Percentiles rank a stretch among this genome's conserved stretches.
These are phyloP conservation scores for Moesziomyces sp. DNA, from an alignment of 1,284 basidiomycete species.

Conservation along the genomic window DNA sequence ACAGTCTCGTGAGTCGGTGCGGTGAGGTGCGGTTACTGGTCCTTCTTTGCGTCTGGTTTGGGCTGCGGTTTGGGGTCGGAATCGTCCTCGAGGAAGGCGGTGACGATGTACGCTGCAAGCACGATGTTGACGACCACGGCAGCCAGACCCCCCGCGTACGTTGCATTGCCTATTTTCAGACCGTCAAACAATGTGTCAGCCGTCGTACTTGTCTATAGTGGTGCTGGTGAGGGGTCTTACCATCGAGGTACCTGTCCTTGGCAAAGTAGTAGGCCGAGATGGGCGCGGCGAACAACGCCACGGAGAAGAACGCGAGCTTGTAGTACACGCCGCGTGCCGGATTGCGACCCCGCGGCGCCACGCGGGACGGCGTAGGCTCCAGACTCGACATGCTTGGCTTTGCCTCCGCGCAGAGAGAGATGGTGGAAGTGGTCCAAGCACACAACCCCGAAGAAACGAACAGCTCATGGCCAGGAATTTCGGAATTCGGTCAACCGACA, in stretches of 20 bases:
- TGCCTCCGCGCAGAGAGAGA: neutral
- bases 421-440: conserved; percentile 10
- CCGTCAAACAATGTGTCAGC: neutral
- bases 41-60: neutral
- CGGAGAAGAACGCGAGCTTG: conserved; percentile 63
- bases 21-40: neutral
- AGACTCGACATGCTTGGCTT: conserved; percentile 28
- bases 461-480: neutral
- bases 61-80: conserved; percentile 9
- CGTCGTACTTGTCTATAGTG: too few relatives aligned
- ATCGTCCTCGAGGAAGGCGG: conserved; percentile 63
- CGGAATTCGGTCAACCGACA: conserved; percentile 22
- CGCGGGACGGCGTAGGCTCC: conserved; percentile 47
- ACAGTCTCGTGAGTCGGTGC: neutral
- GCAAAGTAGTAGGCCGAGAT: conserved; percentile 60
- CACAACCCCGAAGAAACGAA: too few relatives aligned
- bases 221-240: conserved; percentile 22
- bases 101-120: conserved; percentile 59
- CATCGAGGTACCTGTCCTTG: conserved; percentile 54
- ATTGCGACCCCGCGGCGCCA: conserved; percentile 50
- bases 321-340: conserved; percentile 61
- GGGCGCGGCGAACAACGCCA: conserved; percentile 61
- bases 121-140: conserved; percentile 66
- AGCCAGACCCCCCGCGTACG: conserved; percentile 64
- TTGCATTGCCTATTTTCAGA: conserved; percentile 53